Percentiles rank a stretch among this genome's conserved stretches.
phyloP scores from a whole-genome alignment of 176 grass and related monocot species.

The Rhynchospora breviuscula region DNA sequence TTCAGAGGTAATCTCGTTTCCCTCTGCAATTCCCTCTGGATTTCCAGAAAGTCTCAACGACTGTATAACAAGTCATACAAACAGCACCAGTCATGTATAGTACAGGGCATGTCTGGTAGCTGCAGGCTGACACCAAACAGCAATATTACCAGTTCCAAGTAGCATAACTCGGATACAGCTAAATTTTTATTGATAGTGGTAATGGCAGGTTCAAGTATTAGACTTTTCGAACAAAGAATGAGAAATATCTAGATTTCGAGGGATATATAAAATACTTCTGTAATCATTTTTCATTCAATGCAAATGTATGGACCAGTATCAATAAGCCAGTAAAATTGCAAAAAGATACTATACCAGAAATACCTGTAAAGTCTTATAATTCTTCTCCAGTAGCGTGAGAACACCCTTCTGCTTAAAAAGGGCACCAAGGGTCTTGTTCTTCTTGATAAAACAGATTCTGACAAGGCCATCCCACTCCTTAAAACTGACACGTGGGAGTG shows the following conservation, averaged over 20 bases:
- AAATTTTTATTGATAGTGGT: background rate
- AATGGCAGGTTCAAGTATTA: background rate
- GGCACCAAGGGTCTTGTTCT: conserved; percentile 85
- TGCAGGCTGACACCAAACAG: background rate
- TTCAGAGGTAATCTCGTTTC: conserved; percentile 30
- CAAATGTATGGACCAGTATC: background rate
- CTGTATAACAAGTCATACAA: conserved; percentile 33
- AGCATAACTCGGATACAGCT: background rate
- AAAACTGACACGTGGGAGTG: conserved; percentile 78
- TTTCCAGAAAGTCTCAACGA: conserved; percentile 55
- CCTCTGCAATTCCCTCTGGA: conserved; percentile 28
- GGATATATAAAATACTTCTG: background rate
- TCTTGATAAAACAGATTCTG: conserved; percentile 70
- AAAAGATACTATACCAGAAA: background rate
- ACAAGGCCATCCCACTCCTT: conserved; percentile 88
- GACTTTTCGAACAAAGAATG: background rate
- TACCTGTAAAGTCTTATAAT: conserved; percentile 59
- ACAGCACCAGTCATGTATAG: background rate
- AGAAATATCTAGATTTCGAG: background rate
- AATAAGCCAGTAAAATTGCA: background rate
- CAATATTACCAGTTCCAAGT: background rate
- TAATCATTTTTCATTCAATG: background rate
- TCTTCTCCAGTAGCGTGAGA: conserved; percentile 82
- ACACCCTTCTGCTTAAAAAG: conserved; percentile 76
- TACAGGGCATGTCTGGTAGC: background rate